A percentile compares a stretch with the other conserved stretches of the same genome.
phyloP scores from a whole-genome alignment of 495 filamentous ascomycete species.

The Penicillium paxilli region DNA sequence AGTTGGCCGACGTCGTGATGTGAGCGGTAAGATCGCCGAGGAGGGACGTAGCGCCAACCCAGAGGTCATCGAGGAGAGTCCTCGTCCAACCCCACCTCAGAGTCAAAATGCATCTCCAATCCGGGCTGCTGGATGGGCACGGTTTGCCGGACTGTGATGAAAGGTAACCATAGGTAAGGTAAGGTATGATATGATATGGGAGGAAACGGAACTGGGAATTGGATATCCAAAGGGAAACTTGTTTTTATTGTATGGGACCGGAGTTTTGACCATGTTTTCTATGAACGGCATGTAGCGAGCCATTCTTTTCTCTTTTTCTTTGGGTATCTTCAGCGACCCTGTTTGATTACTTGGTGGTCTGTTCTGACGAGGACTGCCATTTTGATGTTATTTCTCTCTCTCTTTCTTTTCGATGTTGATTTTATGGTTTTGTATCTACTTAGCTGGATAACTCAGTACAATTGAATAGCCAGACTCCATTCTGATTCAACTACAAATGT shows the following conservation, averaged over 20 bases:
- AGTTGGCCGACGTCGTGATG: constrained; percentile 58
- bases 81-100: constrained; percentile 6
- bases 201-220: neutral
- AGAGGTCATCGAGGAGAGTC: constrained; percentile 12
- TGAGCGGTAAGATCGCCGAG: constrained; percentile 83
- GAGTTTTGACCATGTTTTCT: constrained; percentile 16
- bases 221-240: constrained; percentile 1
- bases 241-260: constrained; percentile 7
- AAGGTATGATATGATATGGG: neutral
- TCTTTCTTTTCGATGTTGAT: neutral
- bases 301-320: constrained; percentile 6
- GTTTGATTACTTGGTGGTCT: neutral
- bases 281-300: constrained; percentile 27
- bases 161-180: too few species aligned
- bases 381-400: too few species aligned
- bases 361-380: neutral
- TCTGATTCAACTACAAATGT: too few species aligned
- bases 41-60: constrained; percentile 64
- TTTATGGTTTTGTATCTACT: neutral
- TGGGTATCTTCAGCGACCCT: neutral
- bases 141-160: constrained; percentile 45
- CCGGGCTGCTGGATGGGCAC: constrained; percentile 48
- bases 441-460: too few species aligned
- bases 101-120: constrained; percentile 11
- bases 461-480: too few species aligned